Evolutionary conservation across 352 stramenopile genomes (phyloP).

Genomic region (Phytophthora foliorum): DNA sequence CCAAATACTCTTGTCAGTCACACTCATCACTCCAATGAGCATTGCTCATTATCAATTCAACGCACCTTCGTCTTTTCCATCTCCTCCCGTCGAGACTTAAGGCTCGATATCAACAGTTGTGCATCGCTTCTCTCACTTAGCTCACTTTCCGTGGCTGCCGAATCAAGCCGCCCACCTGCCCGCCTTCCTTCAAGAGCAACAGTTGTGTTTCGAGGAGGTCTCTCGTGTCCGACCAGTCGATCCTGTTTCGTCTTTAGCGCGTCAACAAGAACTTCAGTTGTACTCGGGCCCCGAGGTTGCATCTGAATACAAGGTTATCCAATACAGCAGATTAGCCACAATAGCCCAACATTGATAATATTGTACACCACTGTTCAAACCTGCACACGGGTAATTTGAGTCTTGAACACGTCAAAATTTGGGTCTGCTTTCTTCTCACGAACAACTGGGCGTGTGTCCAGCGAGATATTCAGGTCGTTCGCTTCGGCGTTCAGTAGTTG

Average conservation of each 20-base stretch:
- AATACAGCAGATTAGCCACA: neutral
- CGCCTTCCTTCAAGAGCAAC: conserved; percentile 47
- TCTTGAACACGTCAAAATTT: conserved; percentile 84
- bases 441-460: conserved; percentile 56
- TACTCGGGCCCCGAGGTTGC: conserved; percentile 81
- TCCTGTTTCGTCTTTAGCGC: conserved; percentile 84
- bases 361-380: conserved; percentile 31
- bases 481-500: conserved; percentile 77
- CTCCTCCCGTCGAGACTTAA: conserved; percentile 74
- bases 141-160: conserved; percentile 35
- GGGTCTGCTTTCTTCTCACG: conserved; percentile 45
- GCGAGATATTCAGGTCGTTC: conserved; percentile 76
- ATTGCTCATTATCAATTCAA: conserved; percentile 9
- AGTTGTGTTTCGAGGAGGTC: conserved; percentile 73
- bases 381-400: conserved; percentile 87
- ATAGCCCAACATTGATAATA: neutral
- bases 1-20: conserved; percentile 3
- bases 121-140: conserved; percentile 60
- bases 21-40: neutral
- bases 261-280: conserved; percentile 82
- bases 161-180: conserved; percentile 13
- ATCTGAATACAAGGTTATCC: conserved; percentile 45
- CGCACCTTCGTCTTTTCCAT: conserved; percentile 84
- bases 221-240: conserved; percentile 64
- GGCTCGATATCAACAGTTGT: conserved; percentile 77